Percentiles rank a stretch among this genome's conserved stretches.
Evolutionary conservation across 306 rosid genomes (phyloP).

Genomic region (Fragaria nilgerrensis): DNA sequence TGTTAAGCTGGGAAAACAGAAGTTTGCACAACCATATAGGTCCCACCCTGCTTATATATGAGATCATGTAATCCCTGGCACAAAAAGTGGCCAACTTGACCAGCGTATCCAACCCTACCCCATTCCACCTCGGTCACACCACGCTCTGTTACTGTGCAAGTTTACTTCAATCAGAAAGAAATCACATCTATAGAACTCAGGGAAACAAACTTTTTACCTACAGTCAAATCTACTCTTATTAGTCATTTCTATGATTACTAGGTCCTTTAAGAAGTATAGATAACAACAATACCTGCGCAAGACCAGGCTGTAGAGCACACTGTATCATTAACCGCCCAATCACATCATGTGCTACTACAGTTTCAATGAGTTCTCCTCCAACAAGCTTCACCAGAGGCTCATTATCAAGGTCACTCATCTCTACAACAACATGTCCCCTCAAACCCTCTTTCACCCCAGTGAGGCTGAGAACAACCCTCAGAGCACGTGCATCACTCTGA

Average conservation of each 20-base stretch:
- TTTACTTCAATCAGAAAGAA: not conserved
- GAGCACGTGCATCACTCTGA: constrained; percentile 97
- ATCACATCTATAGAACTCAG: not conserved
- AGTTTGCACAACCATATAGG: not conserved
- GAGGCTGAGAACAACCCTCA: constrained; percentile 97
- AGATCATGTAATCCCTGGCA: not conserved
- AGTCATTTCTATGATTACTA: not conserved
- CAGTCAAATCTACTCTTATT: not conserved
- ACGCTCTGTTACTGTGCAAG: not conserved
- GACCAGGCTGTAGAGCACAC: constrained; percentile 99
- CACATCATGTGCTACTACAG: constrained; percentile 99
- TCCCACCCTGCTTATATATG: not conserved
- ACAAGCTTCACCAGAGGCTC: constrained; percentile 97
- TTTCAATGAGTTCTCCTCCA: constrained; percentile 93
- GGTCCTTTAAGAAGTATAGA: not conserved
- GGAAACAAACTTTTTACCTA: not conserved
- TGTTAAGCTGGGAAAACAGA: not conserved
- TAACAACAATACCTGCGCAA: constrained; percentile 73
- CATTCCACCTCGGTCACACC: not conserved
- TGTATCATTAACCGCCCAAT: constrained; percentile 98
- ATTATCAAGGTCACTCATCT: constrained; percentile 97
- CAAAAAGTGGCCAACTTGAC: not conserved
- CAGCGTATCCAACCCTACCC: not conserved
- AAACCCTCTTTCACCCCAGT: constrained; percentile 91
- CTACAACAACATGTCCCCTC: constrained; percentile 90